Base-by-base conservation (phyloP, 2,329 filamentous ascomycete species). In the Fusarium sambucinum region DNA sequence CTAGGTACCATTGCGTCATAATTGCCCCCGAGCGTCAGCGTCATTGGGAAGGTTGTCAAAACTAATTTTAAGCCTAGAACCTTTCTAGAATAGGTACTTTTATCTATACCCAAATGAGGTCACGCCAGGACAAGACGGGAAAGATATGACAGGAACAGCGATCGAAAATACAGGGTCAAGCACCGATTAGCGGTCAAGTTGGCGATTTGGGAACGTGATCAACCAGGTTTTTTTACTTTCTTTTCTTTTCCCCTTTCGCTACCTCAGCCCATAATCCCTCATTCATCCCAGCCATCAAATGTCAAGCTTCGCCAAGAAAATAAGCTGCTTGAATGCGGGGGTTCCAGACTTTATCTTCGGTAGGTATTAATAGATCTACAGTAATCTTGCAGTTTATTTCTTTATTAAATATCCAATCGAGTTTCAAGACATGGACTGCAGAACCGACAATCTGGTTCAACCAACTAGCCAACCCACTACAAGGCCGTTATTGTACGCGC, bases 1-100 rank as follows among this genome's bases (percentile, higher is more conserved):
- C 3, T 10, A 37, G 35, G 35, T 55, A 38, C 61, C 9, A 55
- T 66, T 55, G 61, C 63, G 61, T 68, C 65, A 68, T 69, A 37
- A 19, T 68, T 65, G 59, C 54, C 53, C 33, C 54, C 42, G 4
- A 38, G 35, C 35, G 35, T 38, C 35, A 25, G 42, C 41, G 61
- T 65, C 60, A 59, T 59, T 27, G 44, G 35, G 42, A 63, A 5
- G n/a, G 16, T 10, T 30, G 29, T 30, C 11, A 7, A 25, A 25
- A 25, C 23, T 25, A 25, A n/a, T n/a, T 9, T 2, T 11, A 9
- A 12, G 11, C 23, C 50, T 68, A 61, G 54, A 40, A 21, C 50
- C 11, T 53, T 68, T 69, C 55, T 25, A 61, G 65, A 53, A 46
- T 61, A 56, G 50, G 27, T 35, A 21, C 23, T n/a, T n/a, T n/a